These are phyloP conservation scores for Komagataella pseudopastoris DNA, from an alignment of 805 yeast species.

Conservation along the genomic window DNA sequence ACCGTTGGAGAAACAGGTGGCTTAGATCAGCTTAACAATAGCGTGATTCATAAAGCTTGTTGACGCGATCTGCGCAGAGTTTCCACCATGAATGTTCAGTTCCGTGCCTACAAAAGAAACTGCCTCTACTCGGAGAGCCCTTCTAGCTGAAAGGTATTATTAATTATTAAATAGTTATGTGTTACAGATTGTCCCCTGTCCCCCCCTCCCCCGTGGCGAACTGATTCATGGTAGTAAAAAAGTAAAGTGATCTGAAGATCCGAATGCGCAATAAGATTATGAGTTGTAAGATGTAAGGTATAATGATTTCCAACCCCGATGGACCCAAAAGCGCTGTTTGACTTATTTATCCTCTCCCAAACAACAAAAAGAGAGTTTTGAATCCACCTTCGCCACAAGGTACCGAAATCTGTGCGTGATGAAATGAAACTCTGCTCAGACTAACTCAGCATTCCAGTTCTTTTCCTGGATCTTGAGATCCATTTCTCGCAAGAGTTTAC, in stretches of 20 bases:
- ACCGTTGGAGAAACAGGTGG: too few relatives aligned
- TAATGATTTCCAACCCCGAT: background rate
- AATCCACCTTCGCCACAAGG: background rate
- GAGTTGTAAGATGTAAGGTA: background rate
- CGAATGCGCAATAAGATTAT: background rate
- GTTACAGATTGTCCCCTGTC: background rate
- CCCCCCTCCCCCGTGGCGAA: background rate
- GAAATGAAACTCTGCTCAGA: background rate
- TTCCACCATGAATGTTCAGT: background rate
- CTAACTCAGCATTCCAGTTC: background rate
- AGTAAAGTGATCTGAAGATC: background rate
- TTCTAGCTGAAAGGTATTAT: background rate
- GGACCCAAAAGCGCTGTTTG: background rate
- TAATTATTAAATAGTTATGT: background rate
- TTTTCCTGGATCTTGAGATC: background rate
- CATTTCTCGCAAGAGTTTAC: background rate
- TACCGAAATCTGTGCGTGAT: background rate
- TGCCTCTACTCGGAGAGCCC: background rate
- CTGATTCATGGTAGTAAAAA: background rate
- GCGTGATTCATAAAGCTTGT: too few relatives aligned
- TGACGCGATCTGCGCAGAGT: background rate
- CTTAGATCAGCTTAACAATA: too few relatives aligned
- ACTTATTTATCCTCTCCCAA: background rate
- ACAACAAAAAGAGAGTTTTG: background rate
- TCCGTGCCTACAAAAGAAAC: background rate